Percentiles rank a stretch among this genome's conserved stretches.
phyloP scores from a whole-genome alignment of 2,329 filamentous ascomycete species.

The Cordyceps farinosa region DNA sequence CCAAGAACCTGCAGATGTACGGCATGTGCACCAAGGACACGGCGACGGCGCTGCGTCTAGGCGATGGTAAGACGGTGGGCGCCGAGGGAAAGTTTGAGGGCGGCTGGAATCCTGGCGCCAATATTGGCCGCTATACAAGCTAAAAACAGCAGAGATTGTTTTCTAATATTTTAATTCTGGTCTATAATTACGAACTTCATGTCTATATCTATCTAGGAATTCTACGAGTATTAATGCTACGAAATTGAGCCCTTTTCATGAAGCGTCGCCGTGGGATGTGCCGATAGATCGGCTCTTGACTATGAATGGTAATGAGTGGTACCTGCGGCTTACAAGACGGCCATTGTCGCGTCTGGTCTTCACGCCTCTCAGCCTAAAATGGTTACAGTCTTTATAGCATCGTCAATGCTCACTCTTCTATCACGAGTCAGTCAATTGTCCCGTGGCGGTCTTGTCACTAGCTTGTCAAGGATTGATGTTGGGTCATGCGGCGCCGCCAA shows the following conservation, averaged over 20 bases:
- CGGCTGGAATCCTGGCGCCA: slow-evolving; percentile 12
- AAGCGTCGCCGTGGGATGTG: too few species aligned
- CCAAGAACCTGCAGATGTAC: slow-evolving; percentile 38
- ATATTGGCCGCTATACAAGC: slow-evolving; percentile 12
- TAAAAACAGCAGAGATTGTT: neutral
- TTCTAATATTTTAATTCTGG: neutral
- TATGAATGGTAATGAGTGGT: too few species aligned
- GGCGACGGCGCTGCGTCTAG: slow-evolving; percentile 33
- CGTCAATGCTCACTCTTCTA: too few species aligned
- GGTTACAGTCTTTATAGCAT: too few species aligned
- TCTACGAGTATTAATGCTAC: neutral
- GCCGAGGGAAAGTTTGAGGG: slow-evolving; percentile 29
- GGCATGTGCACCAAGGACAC: slow-evolving; percentile 41
- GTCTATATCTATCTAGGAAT: neutral
- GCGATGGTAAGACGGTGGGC: slow-evolving; percentile 32
- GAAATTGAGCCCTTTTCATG: neutral
- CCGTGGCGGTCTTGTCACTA: too few species aligned
- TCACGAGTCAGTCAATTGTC: too few species aligned
- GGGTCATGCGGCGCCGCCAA: too few species aligned
- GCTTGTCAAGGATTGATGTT: too few species aligned
- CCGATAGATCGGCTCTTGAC: too few species aligned
- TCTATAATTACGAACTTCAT: slow-evolving; percentile 10
- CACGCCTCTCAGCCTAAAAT: too few species aligned
- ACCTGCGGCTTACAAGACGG: too few species aligned
- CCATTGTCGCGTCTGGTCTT: too few species aligned